Conservation (phyloP, 805 yeast species). For the Ascoidea asiatica region DNA sequence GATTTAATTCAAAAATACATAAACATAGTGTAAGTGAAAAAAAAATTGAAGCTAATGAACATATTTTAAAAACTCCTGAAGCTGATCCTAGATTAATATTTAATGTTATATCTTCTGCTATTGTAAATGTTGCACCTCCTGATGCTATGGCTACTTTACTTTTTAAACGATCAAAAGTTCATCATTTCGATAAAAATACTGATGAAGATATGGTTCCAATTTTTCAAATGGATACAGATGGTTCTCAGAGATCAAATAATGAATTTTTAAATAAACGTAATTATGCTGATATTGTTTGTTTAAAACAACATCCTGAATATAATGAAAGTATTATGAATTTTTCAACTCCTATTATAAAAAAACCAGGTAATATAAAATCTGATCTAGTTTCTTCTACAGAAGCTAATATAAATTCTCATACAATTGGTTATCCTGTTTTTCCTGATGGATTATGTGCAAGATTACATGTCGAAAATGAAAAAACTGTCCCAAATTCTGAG, state of each 20-base stretch:
- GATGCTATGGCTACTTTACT: constrained; percentile 67
- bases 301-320: constrained; percentile 7
- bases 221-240: constrained; percentile 48
- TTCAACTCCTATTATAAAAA: constrained; percentile 1
- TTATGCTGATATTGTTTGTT: constrained; percentile 24
- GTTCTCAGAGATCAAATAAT: constrained; percentile 29
- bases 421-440: constrained; percentile 27
- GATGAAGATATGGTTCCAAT: constrained; percentile 76
- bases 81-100: constrained; percentile 64
- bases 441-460: constrained; percentile 35
- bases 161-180: constrained; percentile 52
- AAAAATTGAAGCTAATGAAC: constrained; percentile 23
- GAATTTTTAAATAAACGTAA: constrained; percentile 43
- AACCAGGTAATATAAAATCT: constrained; percentile 20
- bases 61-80: constrained; percentile 37
- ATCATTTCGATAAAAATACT: constrained; percentile 48
- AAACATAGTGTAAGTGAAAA: constrained; percentile 24
- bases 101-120: constrained; percentile 83
- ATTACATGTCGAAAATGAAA: constrained; percentile 36
- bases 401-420: constrained; percentile 2
- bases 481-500: constrained; percentile 21
- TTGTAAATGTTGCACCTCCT: constrained; percentile 89
- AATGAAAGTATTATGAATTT: neutral
- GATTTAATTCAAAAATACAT: constrained; percentile 48
- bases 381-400: constrained; percentile 17